Percentiles rank a stretch among this genome's conserved stretches.
Evolutionary conservation across 805 yeast genomes (phyloP).

Genomic region (Kodamaea sagamina): DNA sequence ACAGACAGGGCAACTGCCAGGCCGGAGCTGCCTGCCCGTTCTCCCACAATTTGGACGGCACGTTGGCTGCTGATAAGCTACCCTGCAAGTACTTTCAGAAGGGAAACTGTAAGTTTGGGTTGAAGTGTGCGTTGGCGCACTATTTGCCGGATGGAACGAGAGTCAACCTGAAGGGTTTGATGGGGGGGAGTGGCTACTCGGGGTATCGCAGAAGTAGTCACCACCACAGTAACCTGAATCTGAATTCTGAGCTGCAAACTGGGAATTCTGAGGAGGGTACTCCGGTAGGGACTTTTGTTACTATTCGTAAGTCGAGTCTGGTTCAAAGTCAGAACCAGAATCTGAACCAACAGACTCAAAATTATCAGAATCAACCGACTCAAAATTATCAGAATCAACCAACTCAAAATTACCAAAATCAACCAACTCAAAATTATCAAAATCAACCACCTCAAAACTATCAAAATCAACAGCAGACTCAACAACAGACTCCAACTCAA

Average conservation of each 20-base stretch:
- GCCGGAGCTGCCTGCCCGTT: slow-evolving; percentile 94
- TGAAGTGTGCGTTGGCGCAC: slow-evolving; percentile 93
- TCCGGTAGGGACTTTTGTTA: slow-evolving; percentile 1
- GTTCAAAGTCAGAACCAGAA: no score
- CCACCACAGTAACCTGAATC: slow-evolving; percentile 2
- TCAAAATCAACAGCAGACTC: slow-evolving; percentile 8
- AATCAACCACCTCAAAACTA: background rate
- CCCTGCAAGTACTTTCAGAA: slow-evolving; percentile 93
- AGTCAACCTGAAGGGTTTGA: slow-evolving; percentile 50
- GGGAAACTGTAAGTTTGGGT: slow-evolving; percentile 96
- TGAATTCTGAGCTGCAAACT: background rate
- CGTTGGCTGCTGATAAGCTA: slow-evolving; percentile 50
- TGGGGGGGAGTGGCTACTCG: slow-evolving; percentile 5
- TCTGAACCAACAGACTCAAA: no score
- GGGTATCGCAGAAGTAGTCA: slow-evolving; percentile 8
- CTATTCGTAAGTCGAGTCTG: background rate
- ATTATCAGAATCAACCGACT: background rate
- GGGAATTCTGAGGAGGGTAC: background rate
- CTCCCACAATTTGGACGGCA: slow-evolving; percentile 68
- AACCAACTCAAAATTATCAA: background rate
- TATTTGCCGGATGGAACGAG: slow-evolving; percentile 85
- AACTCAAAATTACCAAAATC: background rate
- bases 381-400: background rate
- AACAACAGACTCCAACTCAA: background rate
- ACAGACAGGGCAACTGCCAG: slow-evolving; percentile 88